Percentiles rank a stretch among this genome's conserved stretches.
Evolutionary conservation across 768 basidiomycete species (phyloP).

Genomic region (Tephrocybe sp.): DNA sequence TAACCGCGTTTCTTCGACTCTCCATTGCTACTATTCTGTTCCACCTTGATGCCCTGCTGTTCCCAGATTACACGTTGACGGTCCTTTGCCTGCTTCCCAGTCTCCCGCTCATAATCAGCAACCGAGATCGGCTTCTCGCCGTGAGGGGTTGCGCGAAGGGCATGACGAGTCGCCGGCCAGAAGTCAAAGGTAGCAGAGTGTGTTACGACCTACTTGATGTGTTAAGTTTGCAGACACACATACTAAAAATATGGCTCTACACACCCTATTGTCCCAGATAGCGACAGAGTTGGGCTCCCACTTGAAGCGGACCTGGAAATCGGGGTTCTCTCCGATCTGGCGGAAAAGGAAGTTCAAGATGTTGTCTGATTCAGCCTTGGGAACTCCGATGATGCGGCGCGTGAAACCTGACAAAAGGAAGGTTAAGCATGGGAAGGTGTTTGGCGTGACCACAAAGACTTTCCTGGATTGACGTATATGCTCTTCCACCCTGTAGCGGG

Average conservation of each 20-base stretch:
- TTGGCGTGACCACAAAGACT: neutral
- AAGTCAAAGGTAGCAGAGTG: slow-evolving; percentile 86
- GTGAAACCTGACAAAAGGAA: slow-evolving; percentile 61
- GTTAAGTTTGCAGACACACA: neutral
- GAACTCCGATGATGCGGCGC: slow-evolving; percentile 72
- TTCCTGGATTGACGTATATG: slow-evolving; percentile 78
- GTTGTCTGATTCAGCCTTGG: slow-evolving; percentile 80
- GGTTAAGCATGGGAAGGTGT: neutral
- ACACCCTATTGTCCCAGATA: slow-evolving; percentile 85
- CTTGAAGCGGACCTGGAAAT: slow-evolving; percentile 74
- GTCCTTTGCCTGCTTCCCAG: slow-evolving; percentile 72
- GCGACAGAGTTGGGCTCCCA: slow-evolving; percentile 79
- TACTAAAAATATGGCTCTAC: slow-evolving; percentile 14
- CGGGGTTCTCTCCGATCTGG: slow-evolving; percentile 67
- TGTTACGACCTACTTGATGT: slow-evolving; percentile 52
- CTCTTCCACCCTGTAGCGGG: slow-evolving; percentile 86
- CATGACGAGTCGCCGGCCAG: slow-evolving; percentile 76
- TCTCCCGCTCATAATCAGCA: slow-evolving; percentile 60
- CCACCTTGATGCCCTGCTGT: slow-evolving; percentile 54
- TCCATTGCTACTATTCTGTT: slow-evolving; percentile 25
- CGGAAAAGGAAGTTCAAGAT: slow-evolving; percentile 70
- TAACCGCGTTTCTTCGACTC: slow-evolving; percentile 49
- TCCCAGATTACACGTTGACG: slow-evolving; percentile 72
- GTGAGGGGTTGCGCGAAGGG: slow-evolving; percentile 78
- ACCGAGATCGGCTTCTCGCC: slow-evolving; percentile 80